These are phyloP conservation scores for Macadamia tetraphylla DNA, from an alignment of 164 flowering plant genomes.

Conservation along the genomic window DNA sequence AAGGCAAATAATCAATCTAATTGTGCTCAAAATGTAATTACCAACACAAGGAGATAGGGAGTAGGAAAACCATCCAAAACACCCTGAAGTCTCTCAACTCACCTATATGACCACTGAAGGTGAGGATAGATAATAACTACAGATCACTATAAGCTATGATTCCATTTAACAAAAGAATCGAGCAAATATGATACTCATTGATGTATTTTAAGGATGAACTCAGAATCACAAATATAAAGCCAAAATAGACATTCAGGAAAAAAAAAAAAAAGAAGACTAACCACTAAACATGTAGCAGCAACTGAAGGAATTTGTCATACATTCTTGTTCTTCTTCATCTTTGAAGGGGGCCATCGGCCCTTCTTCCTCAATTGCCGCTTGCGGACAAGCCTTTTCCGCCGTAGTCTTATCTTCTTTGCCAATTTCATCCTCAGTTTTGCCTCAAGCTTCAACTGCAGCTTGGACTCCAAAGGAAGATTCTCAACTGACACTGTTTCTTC, in stretches of 20 bases:
- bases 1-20: background rate
- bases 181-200: background rate
- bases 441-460: conserved; percentile 52
- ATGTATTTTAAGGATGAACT: too few species aligned
- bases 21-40: background rate
- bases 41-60: background rate
- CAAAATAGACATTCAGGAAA: background rate
- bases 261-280: conserved; percentile 8
- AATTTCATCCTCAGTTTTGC: conserved; percentile 73
- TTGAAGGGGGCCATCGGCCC: conserved; percentile 98
- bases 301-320: conserved; percentile 36
- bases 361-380: conserved; percentile 87
- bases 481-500: conserved; percentile 46
- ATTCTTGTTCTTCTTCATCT: conserved; percentile 89
- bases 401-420: conserved; percentile 79
- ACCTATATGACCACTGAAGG: background rate
- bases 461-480: conserved; percentile 78
- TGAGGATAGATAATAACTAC: background rate
- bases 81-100: background rate
- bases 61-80: too few species aligned
- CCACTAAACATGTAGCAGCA: conserved; percentile 24
- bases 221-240: too few species aligned
- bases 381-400: conserved; percentile 74
- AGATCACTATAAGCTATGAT: background rate
- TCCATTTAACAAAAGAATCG: background rate